Conservation (phyloP, 148 eudicot species). For the Nepenthes mirabilis region DNA sequence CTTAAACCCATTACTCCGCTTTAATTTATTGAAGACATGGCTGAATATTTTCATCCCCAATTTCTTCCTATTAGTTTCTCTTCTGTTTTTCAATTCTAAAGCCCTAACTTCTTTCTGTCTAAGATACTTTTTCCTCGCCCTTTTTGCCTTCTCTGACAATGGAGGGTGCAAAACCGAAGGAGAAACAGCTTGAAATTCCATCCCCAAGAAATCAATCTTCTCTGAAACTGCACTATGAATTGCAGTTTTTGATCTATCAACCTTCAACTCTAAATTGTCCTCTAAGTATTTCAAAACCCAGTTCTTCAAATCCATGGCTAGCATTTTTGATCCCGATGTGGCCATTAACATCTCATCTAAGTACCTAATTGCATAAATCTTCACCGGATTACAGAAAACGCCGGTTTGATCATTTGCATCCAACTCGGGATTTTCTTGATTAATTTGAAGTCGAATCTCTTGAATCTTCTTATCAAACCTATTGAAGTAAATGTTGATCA, state of each 20-base stretch:
- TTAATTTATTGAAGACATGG: constrained; percentile 69
- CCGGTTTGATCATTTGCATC: constrained; percentile 22
- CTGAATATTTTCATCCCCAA: constrained; percentile 67
- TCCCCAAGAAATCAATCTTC: constrained; percentile 73
- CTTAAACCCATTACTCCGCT: constrained; percentile 43
- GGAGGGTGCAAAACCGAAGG: constrained; percentile 71
- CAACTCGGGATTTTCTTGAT: constrained; percentile 32
- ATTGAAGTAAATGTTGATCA: constrained; percentile 65
- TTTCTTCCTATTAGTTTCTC: constrained; percentile 68
- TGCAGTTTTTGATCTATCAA: constrained; percentile 43
- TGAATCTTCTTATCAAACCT: constrained; percentile 66
- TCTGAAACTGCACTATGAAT: constrained; percentile 87
- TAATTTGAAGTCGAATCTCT: constrained; percentile 40
- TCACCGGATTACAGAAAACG: constrained; percentile 53
- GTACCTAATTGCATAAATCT: constrained; percentile 76
- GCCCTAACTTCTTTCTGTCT: constrained; percentile 76
- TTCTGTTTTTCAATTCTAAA: constrained; percentile 54
- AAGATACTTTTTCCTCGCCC: constrained; percentile 74
- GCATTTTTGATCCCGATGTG: constrained; percentile 60
- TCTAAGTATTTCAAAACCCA: constrained; percentile 40
- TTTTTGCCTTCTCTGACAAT: constrained; percentile 62
- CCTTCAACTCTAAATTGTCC: constrained; percentile 48
- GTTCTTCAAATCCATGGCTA: constrained; percentile 66
- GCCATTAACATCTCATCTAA: constrained; percentile 73
- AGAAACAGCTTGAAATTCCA: constrained; percentile 79